phyloP scores from a whole-genome alignment of 768 basidiomycete genomes.

The Kondoa malvinella region DNA sequence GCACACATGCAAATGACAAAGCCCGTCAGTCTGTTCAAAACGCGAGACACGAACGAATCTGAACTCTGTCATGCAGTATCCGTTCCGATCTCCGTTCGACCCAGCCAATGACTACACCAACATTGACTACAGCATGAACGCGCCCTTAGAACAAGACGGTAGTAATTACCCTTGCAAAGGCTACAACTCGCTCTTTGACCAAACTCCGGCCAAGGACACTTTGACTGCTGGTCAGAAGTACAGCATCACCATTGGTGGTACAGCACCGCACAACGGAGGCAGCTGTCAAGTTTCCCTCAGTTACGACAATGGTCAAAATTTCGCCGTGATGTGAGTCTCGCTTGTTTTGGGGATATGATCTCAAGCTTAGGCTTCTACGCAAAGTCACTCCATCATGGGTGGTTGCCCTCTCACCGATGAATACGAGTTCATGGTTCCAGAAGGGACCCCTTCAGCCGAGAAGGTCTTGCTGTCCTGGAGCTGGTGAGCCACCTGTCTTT shows the following conservation, averaged over 20 bases:
- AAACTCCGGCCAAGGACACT: slow-evolving; percentile 1
- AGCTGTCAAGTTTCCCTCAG: not conserved
- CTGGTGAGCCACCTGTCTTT: too few species aligned
- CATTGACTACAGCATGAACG: slow-evolving; percentile 3
- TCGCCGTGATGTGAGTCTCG: slow-evolving; percentile 1
- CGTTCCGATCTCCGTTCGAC: not conserved
- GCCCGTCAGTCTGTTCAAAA: not conserved
- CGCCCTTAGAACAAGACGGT: not conserved
- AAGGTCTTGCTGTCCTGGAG: slow-evolving; percentile 4
- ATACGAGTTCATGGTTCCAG: not conserved
- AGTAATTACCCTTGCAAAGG: slow-evolving; percentile 9
- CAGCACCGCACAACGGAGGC: not conserved
- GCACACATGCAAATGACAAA: not conserved
- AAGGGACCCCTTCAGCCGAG: not conserved
- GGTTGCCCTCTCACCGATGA: not conserved
- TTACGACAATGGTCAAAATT: not conserved
- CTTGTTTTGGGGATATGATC: not conserved
- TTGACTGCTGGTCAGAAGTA: not conserved
- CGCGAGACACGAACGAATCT: not conserved
- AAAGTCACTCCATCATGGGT: not conserved
- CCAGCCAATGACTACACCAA: not conserved
- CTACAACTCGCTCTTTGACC: not conserved
- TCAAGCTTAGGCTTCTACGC: not conserved
- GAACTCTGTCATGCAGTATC: not conserved
- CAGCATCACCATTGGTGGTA: not conserved